Percentiles rank a stretch among this genome's conserved stretches.
Conservation (phyloP, 306 rosid genomes). For the Malus fusca region DNA sequence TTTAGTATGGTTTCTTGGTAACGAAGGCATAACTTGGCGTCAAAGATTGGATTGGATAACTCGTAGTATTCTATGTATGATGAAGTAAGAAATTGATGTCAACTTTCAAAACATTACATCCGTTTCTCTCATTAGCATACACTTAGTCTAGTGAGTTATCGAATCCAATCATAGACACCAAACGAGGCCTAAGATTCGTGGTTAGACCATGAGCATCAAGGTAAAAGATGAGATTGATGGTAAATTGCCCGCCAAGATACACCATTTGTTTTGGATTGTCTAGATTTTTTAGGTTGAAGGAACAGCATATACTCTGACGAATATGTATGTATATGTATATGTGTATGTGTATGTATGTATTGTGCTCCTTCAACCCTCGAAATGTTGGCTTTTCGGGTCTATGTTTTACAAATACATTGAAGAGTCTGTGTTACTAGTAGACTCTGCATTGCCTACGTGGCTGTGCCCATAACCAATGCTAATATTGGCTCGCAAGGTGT, state of each 20-base stretch:
- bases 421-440: neutral
- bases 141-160: neutral
- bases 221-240: neutral
- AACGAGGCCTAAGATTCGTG: neutral
- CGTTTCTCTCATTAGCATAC: neutral
- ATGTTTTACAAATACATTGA: neutral
- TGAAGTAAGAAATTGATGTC: no score
- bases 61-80: no score
- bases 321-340: no score
- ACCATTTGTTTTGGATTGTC: neutral
- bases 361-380: no score
- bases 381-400: neutral
- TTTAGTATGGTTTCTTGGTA: neutral
- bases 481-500: neutral
- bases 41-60: neutral
- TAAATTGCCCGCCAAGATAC: neutral
- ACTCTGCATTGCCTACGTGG: neutral
- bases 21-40: no score
- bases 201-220: neutral
- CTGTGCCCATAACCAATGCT: neutral
- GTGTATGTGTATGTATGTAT: neutral
- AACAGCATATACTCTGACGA: neutral
- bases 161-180: neutral
- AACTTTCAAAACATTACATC: neutral
- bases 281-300: neutral